phyloP scores from a whole-genome alignment of 768 basidiomycete species.

The Leccinum variicolor region DNA sequence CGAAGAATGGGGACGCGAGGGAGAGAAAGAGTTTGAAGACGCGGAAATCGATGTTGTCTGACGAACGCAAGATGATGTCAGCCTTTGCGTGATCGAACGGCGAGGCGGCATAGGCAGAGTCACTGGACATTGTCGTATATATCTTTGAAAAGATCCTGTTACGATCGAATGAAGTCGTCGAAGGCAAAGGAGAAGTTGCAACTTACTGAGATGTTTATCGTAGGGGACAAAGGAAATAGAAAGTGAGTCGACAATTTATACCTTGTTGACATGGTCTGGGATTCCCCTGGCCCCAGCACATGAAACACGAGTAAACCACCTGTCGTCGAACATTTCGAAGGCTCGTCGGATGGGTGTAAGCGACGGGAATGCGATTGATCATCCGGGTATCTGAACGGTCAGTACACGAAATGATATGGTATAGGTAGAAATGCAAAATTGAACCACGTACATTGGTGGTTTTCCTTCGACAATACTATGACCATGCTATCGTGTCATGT shows the following conservation, averaged over 20 bases:
- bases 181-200: background rate
- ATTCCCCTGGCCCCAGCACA: background rate
- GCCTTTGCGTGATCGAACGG: constrained; percentile 24
- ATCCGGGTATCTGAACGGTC: background rate
- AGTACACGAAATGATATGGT: background rate
- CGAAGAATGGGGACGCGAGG: constrained; percentile 34
- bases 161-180: background rate
- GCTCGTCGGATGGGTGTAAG: background rate
- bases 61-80: constrained; percentile 25
- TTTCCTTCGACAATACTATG: background rate
- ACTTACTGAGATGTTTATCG: constrained; percentile 1
- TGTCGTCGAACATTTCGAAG: background rate
- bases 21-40: constrained; percentile 32
- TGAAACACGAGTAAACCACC: background rate
- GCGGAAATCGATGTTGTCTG: constrained; percentile 29
- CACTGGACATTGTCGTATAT: background rate
- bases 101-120: constrained; percentile 6
- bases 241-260: background rate
- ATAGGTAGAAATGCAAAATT: background rate
- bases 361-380: background rate
- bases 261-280: background rate
- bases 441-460: background rate
- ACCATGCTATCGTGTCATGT: background rate
- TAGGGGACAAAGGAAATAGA: background rate
- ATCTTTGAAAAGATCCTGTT: background rate